Base-by-base conservation (phyloP, 176 grass and related monocot genomes). In the Lolium rigidum region DNA sequence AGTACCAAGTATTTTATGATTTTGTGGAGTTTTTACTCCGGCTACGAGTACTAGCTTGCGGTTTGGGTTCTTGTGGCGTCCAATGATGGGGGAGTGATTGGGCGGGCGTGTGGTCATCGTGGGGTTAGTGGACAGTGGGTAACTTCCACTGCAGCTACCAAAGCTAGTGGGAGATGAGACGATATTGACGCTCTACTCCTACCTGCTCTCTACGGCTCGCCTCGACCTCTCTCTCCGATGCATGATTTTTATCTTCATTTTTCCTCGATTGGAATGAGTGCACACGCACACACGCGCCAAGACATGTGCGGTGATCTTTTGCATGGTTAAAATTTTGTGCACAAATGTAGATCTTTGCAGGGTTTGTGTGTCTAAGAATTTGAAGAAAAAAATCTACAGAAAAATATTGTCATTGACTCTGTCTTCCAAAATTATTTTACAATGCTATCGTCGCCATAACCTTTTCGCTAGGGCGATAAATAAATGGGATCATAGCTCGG, bases 121-220 rank as follows among this genome's bases (percentile, higher is more conserved):
- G 71, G 71, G 86, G 82, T 78, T 81, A 91, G 82, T 88, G 90
- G 82, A 77, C 70, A 82, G 61, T 88, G 63, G 86, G 74, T 78
- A 88, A 51, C 82, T 91, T 82, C 86, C 86, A 85, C 90, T 73
- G 54, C 70, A 31, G 51, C 50, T 56, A 20, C 3, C 54, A 0
- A 7, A 31, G 52, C 28, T 91, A 84, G 85, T 91, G 89, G 89
- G 46, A 84, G 89, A 24, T 37, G 81, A 76, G 78, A 60, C 84
- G 81, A 84, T 76, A 84, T 18, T 81, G 89, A 87, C 69, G 66
- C 6, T 10, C 14, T 60, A 8, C 58, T 59, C 24, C 39, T 14
- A 26, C 58, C 59, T 26, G 24, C 61, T 28, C 25, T 65, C 13
- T 31, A 65, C 11, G 25, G 12, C 60, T 63, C 60, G 8, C 60